Evolutionary conservation across 1,139 yeast genomes (phyloP), one percentile per base, ranked within the genome.

Genomic region (Suhomyces wounanorum): DNA sequence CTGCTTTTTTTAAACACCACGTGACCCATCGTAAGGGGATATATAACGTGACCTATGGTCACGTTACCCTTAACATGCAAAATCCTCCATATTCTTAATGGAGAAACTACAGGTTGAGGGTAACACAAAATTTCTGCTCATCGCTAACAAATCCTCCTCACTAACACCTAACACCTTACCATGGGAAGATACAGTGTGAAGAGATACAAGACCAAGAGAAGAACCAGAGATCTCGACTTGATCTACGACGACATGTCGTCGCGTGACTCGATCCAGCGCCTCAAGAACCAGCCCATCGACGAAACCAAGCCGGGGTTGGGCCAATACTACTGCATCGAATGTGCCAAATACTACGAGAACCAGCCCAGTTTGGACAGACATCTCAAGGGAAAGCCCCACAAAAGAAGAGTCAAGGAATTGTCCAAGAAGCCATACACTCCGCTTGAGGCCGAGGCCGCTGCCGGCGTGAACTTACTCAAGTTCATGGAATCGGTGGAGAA

Each of bases 251-350:
- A 94, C 64, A 70, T 94, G 54, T 75, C 87, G 8, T 72, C 83
- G 14, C 78, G 81, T 49, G 87, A 86, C 49, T 73, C 86, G 23
- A 85, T 90, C 50, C 67, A 77, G 47, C 73, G 77, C 47, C 75
- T 92, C 53, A 81, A 87, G 65, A 83, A 89, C 65, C 98, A 92
- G 70, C 88, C 90, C 11, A 69, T 89, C 51, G 97, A 94, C 68
- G 98, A 92, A 71, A 84, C 84, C 46, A 87, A 87, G 65, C 94
- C 97, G 0, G 99, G 99, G 3, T 73, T 94, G 59, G 99, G 97
- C 16, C 98, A 94, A 70, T 87, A 84, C 69, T 94, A 90, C 69
- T 94, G 98, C 70, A 80, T 94, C 51, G 96, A 91, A 58, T 94
- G 99, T 77, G 96, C 96, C 48, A 89, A 87, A 68, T 90, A 94